These are phyloP conservation scores for Scytalidium lignicola DNA, from an alignment of 2,329 filamentous ascomycete genomes.

Conservation along the genomic window DNA sequence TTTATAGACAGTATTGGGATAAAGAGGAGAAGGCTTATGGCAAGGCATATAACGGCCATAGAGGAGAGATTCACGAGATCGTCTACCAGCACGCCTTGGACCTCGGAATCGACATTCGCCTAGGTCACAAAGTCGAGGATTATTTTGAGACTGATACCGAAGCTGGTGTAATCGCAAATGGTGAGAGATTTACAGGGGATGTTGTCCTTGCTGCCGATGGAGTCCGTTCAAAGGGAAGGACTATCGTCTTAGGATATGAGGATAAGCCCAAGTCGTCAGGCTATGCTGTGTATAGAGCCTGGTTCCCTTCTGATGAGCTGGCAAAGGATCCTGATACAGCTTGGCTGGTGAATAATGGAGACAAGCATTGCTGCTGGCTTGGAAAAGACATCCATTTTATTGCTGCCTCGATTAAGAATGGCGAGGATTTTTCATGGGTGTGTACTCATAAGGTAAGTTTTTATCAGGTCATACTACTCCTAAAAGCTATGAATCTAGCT, in stretches of 20 bases:
- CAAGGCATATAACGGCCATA: slow-evolving; percentile 45
- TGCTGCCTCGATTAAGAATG: slow-evolving; percentile 46
- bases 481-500: neutral
- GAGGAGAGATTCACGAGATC: slow-evolving; percentile 50
- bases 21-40: slow-evolving; percentile 34
- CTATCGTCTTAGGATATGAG: slow-evolving; percentile 30
- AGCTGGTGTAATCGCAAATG: slow-evolving; percentile 43
- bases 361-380: slow-evolving; percentile 36
- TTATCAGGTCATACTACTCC: slow-evolving; percentile 11
- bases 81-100: slow-evolving; percentile 46
- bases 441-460: slow-evolving; percentile 41
- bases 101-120: slow-evolving; percentile 49
- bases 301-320: slow-evolving; percentile 29
- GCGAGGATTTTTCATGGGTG: slow-evolving; percentile 49
- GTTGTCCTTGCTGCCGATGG: slow-evolving; percentile 37
- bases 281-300: slow-evolving; percentile 37
- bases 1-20: slow-evolving; percentile 42
- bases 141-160: slow-evolving; percentile 45
- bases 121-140: slow-evolving; percentile 44
- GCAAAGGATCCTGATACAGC: slow-evolving; percentile 27
- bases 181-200: slow-evolving; percentile 37
- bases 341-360: slow-evolving; percentile 34
- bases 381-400: slow-evolving; percentile 49
- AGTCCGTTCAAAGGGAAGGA: slow-evolving; percentile 26
- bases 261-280: slow-evolving; percentile 38